A percentile compares a stretch with the other conserved stretches of the same genome.
phyloP scores from a whole-genome alignment of 805 yeast genomes.

The Candida suzukii region DNA sequence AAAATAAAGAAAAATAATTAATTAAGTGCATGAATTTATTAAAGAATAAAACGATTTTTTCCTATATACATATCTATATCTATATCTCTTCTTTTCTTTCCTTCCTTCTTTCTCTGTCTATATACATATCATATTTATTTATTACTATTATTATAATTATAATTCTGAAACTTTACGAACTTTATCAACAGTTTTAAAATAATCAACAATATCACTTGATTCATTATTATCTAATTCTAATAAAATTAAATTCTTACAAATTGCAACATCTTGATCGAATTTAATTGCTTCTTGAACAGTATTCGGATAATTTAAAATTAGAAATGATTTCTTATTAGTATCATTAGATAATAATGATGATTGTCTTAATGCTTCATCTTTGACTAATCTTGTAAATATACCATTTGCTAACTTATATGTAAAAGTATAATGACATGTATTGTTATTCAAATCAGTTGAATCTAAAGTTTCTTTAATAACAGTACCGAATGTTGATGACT shows the following conservation, averaged over 20 bases:
- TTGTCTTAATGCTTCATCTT: conserved; percentile 29
- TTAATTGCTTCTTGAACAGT: conserved; percentile 59
- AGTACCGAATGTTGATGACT: conserved; percentile 40
- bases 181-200: conserved; percentile 62
- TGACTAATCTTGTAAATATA: conserved; percentile 42
- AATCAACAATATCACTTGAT: conserved; percentile 49
- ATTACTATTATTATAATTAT: neutral
- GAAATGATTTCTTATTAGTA: conserved; percentile 49
- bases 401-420: conserved; percentile 32
- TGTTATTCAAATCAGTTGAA: conserved; percentile 17
- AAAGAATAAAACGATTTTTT: too few relatives aligned
- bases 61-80: too few relatives aligned
- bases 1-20: too few relatives aligned
- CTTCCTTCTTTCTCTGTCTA: neutral
- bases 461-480: conserved; percentile 39
- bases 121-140: too few relatives aligned
- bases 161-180: conserved; percentile 20
- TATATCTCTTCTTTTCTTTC: too few relatives aligned
- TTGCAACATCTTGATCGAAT: conserved; percentile 65
- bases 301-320: conserved; percentile 54
- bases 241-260: conserved; percentile 32
- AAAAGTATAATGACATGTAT: conserved; percentile 22
- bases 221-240: conserved; percentile 19
- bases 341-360: conserved; percentile 47
- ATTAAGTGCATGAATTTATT: too few relatives aligned